Conservation (phyloP, 148 eudicot genomes). For the Chenopodium berlandieri region DNA sequence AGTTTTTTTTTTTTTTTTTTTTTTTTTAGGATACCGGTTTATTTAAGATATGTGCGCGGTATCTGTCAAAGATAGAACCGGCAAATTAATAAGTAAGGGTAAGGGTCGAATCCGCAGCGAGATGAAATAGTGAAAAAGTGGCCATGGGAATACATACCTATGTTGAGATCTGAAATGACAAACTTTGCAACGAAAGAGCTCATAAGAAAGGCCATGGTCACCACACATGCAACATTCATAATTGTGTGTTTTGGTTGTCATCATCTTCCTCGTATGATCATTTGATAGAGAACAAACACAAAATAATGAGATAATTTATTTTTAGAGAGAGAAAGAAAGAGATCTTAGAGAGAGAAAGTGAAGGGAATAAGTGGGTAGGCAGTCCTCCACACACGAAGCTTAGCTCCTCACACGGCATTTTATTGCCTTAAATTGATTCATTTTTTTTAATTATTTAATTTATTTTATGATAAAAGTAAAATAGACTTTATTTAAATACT, state of each 20-base stretch:
- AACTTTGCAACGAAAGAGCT: slow-evolving; percentile 71
- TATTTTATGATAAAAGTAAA: background rate
- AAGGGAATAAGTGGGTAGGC: slow-evolving; percentile 23
- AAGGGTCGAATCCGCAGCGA: background rate
- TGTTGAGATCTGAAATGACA: slow-evolving; percentile 80
- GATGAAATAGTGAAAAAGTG: background rate
- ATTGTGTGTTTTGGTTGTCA: slow-evolving; percentile 22
- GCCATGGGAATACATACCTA: slow-evolving; percentile 37
- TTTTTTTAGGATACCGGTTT: no score
- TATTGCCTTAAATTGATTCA: slow-evolving; percentile 23
- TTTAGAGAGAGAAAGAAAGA: background rate
- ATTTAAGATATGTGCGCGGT: no score
- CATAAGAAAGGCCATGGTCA: slow-evolving; percentile 56
- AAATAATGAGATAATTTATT: background rate
- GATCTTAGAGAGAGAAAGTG: background rate
- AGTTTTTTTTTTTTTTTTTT: no score
- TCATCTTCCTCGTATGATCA: slow-evolving; percentile 17
- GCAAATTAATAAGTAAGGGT: background rate
- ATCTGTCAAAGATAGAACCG: no score
- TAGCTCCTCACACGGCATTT: slow-evolving; percentile 29
- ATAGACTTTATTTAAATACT: background rate
- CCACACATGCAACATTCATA: slow-evolving; percentile 88
- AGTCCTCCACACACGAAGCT: slow-evolving; percentile 21
- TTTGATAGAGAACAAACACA: background rate
- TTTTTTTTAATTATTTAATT: background rate